Evolutionary conservation across 1,284 basidiomycete species (phyloP), one percentile per base, ranked within the genome.

Genomic region (Malassezia nana): DNA sequence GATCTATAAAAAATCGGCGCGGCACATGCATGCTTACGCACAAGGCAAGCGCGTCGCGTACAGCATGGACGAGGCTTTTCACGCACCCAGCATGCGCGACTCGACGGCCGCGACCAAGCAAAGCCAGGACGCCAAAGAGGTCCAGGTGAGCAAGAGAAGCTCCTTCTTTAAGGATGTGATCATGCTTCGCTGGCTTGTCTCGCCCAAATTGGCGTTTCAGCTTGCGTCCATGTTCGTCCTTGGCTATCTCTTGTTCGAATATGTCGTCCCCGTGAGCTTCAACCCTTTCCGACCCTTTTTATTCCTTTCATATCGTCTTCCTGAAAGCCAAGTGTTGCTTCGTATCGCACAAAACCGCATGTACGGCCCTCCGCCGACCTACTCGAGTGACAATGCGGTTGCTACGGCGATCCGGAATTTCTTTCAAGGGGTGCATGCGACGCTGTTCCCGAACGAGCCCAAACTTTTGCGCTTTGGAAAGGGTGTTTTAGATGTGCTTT

Each of bases 211-310:
- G 50, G 62, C 61, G 32, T 35, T 67, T 44, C 44, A 62, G 50
- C 40, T 95, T 28, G 79, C 91, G 33, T 64, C 84, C 30, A 64
- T 87, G n/a, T 83, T 87, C 3, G 30, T 86, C 47, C 67, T 87
- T 1, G 78, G 88, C 15, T 89, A 83, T 71, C 46, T 79, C 39
- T 85, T 86, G 69, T 92, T 86, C 61, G 80, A 80, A 1, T 78
- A 80, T 58, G 65, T 83, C 43, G 75, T 80, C 2, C 72, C 78
- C 0, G 78, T 76, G 38, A 64, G 79, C 7, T 61, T 77, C 28
- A 96, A 95, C 70, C 89, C 88, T 0, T 86, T 95, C 66, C 76
- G 78, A 0, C 78, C 81, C 3, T 72, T 92, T 40, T 79, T 96
- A 58, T 83, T 87, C 67, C 80, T 91, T 50, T 86, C 87, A 6